These are phyloP conservation scores for Thraustochytrium sp. DNA, from an alignment of 352 stramenopile species.

Conservation along the genomic window DNA sequence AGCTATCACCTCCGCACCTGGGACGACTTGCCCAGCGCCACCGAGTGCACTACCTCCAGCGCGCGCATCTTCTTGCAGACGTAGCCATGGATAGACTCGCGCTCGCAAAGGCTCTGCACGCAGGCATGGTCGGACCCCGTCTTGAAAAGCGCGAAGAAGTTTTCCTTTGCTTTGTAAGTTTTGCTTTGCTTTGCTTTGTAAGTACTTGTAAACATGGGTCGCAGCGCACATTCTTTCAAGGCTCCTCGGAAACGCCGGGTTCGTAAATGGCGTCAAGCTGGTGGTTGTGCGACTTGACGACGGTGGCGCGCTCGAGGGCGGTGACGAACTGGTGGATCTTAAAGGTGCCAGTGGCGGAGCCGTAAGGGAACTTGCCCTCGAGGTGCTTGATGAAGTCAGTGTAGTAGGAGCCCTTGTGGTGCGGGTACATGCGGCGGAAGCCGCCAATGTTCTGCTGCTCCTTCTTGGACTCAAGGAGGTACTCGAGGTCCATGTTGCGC, in stretches of 20 bases:
- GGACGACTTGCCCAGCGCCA: too few species aligned
- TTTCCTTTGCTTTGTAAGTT: too few species aligned
- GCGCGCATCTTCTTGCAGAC: too few species aligned
- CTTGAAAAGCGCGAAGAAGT: too few species aligned
- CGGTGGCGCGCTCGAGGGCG: neutral
- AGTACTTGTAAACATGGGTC: too few species aligned
- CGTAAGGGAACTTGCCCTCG: conserved; percentile 37
- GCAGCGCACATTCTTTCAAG: neutral
- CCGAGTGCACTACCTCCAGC: too few species aligned
- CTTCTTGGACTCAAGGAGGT: conserved; percentile 27
- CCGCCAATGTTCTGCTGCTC: conserved; percentile 36
- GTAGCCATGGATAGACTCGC: too few species aligned
- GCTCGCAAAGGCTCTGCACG: too few species aligned
- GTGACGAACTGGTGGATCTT: conserved; percentile 42
- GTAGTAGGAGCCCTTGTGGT: conserved; percentile 19
- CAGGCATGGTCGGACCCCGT: too few species aligned
- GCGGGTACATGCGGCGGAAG: conserved; percentile 34
- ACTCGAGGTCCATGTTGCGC: conserved; percentile 10
- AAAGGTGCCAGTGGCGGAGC: conserved; percentile 14
- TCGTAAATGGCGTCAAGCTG: conserved; percentile 28
- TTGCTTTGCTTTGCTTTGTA: neutral
- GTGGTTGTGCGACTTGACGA: conserved; percentile 17
- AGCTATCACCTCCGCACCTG: too few species aligned
- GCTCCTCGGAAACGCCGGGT: neutral
- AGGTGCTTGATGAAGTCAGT: conserved; percentile 40